phyloP scores from a whole-genome alignment of 257 asterid genomes.

The Primulina eburnea region DNA sequence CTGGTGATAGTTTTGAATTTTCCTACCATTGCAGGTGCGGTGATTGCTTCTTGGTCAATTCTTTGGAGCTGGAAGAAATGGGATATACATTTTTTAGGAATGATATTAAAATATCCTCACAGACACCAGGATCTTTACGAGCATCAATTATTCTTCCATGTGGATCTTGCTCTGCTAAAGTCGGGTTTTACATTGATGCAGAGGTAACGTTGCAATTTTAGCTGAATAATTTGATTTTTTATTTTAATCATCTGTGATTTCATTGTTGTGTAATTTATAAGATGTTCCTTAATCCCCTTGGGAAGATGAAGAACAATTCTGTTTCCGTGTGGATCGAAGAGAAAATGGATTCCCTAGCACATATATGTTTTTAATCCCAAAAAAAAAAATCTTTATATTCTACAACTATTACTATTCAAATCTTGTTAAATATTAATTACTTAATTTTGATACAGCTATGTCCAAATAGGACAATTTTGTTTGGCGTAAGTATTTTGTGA shows the following conservation, averaged over 20 bases:
- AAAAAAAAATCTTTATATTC: too few relatives aligned
- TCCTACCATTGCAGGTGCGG: conserved; percentile 69
- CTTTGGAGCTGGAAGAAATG: conserved; percentile 56
- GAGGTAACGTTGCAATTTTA: conserved; percentile 27
- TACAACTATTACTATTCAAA: too few relatives aligned
- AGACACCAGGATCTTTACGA: conserved; percentile 28
- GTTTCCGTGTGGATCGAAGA: background rate
- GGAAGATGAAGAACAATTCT: background rate
- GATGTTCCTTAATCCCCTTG: background rate
- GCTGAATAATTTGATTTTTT: conserved; percentile 11
- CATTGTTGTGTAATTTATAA: too few relatives aligned
- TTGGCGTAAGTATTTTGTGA: too few relatives aligned
- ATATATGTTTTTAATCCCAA: too few relatives aligned
- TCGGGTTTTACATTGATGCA: conserved; percentile 42
- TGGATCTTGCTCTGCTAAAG: conserved; percentile 74
- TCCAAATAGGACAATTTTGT: too few relatives aligned
- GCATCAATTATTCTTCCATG: conserved; percentile 68
- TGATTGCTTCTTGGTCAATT: conserved; percentile 54
- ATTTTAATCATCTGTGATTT: background rate
- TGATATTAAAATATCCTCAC: conserved; percentile 36
- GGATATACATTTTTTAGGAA: conserved; percentile 45
- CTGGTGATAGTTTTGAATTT: conserved; percentile 40
- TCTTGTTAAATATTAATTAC: too few relatives aligned
- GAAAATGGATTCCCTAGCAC: too few relatives aligned
- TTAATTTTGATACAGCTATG: too few relatives aligned